A percentile compares a stretch with the other conserved stretches of the same genome.
Evolutionary conservation across 2,329 filamentous ascomycete genomes (phyloP).

Genomic region (Pochonia chlamydosporia): DNA sequence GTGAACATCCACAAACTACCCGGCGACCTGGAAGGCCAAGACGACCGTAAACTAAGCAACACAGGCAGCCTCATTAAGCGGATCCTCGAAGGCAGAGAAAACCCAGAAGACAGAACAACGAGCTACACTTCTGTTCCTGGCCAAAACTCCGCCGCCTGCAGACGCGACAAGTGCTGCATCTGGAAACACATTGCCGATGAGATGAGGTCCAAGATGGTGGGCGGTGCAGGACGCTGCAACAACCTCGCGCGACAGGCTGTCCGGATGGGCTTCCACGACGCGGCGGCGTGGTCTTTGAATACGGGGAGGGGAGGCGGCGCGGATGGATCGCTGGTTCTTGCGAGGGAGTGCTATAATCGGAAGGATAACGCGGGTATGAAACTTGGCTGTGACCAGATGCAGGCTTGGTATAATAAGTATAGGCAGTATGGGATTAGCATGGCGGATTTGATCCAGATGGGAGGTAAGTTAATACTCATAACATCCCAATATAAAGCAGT

Average conservation of each 20-base stretch:
- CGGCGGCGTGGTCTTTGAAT: slow-evolving; percentile 27
- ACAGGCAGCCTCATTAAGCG: slow-evolving; percentile 25
- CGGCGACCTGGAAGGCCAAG: slow-evolving; percentile 28
- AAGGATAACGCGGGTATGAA: slow-evolving; percentile 40
- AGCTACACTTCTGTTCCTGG: background rate
- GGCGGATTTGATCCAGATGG: slow-evolving; percentile 49
- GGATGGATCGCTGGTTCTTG: slow-evolving; percentile 36
- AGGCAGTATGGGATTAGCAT: slow-evolving; percentile 33
- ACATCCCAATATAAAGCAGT: background rate
- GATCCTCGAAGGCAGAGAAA: slow-evolving; percentile 21
- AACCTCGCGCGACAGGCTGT: slow-evolving; percentile 32
- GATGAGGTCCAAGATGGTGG: slow-evolving; percentile 27
- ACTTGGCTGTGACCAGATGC: slow-evolving; percentile 31
- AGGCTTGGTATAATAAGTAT: slow-evolving; percentile 32
- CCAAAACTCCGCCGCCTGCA: slow-evolving; percentile 14
- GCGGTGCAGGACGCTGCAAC: slow-evolving; percentile 30
- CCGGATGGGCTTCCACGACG: slow-evolving; percentile 40
- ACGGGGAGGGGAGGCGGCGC: slow-evolving; percentile 29
- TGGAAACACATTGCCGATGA: slow-evolving; percentile 33
- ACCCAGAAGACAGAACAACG: background rate
- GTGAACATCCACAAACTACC: slow-evolving; percentile 17
- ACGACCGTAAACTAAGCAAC: slow-evolving; percentile 16
- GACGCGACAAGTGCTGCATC: slow-evolving; percentile 32
- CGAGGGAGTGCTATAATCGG: slow-evolving; percentile 27
- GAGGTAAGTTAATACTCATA: slow-evolving; percentile 22